These are phyloP conservation scores for Silene uniflora DNA, from an alignment of 148 eudicot species.

Conservation along the genomic window DNA sequence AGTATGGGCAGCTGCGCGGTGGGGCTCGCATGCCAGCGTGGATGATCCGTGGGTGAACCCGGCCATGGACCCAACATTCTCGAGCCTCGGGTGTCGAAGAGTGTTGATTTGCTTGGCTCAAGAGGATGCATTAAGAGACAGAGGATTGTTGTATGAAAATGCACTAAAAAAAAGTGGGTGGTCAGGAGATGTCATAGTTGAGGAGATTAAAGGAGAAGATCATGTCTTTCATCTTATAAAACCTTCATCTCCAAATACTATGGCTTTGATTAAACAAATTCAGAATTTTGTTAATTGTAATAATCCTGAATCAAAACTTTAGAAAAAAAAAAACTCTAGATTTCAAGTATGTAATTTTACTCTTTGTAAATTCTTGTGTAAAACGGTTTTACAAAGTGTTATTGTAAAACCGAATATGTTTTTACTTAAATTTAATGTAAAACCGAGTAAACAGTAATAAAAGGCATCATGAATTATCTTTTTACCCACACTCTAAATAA, in stretches of 20 bases:
- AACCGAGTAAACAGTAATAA: no score
- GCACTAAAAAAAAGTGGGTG: conserved; percentile 29
- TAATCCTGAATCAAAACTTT: no score
- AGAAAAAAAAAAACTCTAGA: no score
- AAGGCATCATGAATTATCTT: no score
- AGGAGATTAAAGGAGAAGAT: conserved; percentile 26
- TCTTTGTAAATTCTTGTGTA: no score
- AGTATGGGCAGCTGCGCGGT: conserved; percentile 1
- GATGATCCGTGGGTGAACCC: conserved; percentile 35
- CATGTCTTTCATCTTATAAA: conserved; percentile 29
- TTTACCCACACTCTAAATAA: no score
- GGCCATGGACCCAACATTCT: conserved; percentile 14
- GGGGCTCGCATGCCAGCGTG: background rate
- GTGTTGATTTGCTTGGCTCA: conserved; percentile 27
- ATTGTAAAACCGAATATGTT: no score
- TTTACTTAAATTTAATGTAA: no score
- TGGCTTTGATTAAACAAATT: conserved; percentile 11
- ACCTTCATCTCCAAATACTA: conserved; percentile 18
- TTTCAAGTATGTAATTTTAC: no score
- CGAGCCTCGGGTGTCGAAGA: conserved; percentile 16
- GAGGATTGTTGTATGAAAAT: conserved; percentile 27
- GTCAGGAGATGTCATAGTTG: conserved; percentile 24
- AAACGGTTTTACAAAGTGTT: no score
- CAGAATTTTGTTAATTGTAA: conserved; percentile 5
- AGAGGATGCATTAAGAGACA: conserved; percentile 21